Evolutionary conservation across 2,329 filamentous ascomycete genomes (phyloP).

Genomic region (Colletotrichum sp.): DNA sequence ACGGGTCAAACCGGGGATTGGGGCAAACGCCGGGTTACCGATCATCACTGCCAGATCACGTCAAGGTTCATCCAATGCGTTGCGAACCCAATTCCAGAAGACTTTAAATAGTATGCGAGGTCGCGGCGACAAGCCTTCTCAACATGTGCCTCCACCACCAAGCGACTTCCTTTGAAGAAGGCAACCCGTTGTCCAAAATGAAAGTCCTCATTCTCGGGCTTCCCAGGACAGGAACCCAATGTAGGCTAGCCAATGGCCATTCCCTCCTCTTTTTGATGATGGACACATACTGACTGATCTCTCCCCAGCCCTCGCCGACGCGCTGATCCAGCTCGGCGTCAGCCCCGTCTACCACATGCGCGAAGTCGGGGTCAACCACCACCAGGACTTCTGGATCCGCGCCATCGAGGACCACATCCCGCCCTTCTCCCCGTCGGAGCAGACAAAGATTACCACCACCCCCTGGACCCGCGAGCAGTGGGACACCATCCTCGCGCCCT

Average conservation of each 20-base stretch:
- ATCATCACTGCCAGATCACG: neutral
- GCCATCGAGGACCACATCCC: slow-evolving; percentile 37
- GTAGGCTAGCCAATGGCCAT: slow-evolving; percentile 21
- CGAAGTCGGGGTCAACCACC: slow-evolving; percentile 34
- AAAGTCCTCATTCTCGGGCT: slow-evolving; percentile 38
- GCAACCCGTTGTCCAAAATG: slow-evolving; percentile 21
- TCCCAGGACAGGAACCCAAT: slow-evolving; percentile 36
- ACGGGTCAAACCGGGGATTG: neutral
- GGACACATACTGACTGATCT: neutral
- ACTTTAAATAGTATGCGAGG: neutral
- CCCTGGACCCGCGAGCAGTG: slow-evolving; percentile 34
- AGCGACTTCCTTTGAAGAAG: neutral
- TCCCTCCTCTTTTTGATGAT: neutral
- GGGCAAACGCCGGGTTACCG: neutral
- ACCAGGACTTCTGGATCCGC: slow-evolving; percentile 37
- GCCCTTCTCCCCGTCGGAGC: slow-evolving; percentile 4
- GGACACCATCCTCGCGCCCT: slow-evolving; percentile 37
- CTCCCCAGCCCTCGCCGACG: slow-evolving; percentile 31
- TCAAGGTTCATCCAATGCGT: neutral
- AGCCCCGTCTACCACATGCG: slow-evolving; percentile 38
- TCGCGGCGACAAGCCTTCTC: neutral
- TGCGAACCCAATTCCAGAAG: neutral
- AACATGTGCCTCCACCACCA: neutral
- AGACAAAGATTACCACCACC: rapidly evolving
- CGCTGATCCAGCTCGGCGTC: slow-evolving; percentile 32